Conservation (phyloP, 192 early-diverging fungal genomes). For the Backusella macrospora region DNA sequence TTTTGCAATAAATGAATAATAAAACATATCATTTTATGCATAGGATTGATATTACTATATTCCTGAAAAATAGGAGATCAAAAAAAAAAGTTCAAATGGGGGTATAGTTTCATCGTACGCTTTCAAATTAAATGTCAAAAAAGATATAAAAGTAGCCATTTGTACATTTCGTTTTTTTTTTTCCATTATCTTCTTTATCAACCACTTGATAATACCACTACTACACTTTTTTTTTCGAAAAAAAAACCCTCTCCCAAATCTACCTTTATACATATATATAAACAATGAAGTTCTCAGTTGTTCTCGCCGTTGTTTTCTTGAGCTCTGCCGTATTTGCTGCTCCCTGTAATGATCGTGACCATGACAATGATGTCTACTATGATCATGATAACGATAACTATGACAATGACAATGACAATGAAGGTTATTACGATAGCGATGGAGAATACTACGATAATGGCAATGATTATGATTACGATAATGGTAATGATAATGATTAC, state of each 20-base stretch:
- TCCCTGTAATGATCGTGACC: neutral
- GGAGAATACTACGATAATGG: neutral
- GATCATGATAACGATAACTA: neutral
- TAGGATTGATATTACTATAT: neutral
- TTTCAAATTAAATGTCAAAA: slow-evolving; percentile 14
- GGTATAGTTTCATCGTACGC: neutral
- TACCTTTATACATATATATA: neutral
- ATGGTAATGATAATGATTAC: no score
- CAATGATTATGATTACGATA: neutral
- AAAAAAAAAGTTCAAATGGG: neutral
- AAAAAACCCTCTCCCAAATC: neutral
- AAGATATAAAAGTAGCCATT: slow-evolving; percentile 11
- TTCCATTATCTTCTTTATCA: neutral
- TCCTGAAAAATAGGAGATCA: slow-evolving; percentile 8
- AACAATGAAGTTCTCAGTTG: slow-evolving; percentile 5
- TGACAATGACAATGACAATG: neutral
- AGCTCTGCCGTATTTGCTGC: slow-evolving; percentile 9
- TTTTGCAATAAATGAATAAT: slow-evolving; percentile 8
- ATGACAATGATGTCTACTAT: neutral
- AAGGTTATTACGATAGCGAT: neutral
- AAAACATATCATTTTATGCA: neutral
- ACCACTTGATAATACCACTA: no score
- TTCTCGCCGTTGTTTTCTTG: neutral
- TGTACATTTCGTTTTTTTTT: neutral
- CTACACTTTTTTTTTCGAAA: neutral